Conservation (phyloP, 2,329 filamentous ascomycete genomes). For the Nannizzia gypsea region DNA sequence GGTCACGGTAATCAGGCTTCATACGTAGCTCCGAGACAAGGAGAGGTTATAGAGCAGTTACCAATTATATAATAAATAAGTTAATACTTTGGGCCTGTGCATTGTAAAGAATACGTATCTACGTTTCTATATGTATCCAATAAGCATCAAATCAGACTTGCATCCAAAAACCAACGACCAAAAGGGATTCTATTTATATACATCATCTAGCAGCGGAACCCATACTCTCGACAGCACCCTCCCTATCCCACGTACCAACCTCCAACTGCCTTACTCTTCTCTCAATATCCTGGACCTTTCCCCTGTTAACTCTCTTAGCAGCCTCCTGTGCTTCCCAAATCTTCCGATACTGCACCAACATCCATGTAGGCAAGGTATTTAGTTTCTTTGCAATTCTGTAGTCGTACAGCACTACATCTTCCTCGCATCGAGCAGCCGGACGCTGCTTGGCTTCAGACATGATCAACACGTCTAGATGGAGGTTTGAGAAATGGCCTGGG, state of each 20-base stretch:
- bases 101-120: not conserved
- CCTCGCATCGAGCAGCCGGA: conserved; percentile 59
- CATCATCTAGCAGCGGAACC: conserved; percentile 31
- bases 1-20: not conserved
- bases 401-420: conserved; percentile 73
- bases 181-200: not conserved
- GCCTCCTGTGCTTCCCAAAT: conserved; percentile 52
- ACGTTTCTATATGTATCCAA: no score
- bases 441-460: conserved; percentile 64
- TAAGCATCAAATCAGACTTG: not conserved
- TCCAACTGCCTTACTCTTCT: conserved; percentile 53
- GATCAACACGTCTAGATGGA: conserved; percentile 48
- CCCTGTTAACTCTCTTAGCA: conserved; percentile 42
- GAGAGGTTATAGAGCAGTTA: conserved; percentile 2
- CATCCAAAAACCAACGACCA: not conserved
- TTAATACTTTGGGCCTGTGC: not conserved
- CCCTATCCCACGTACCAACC: conserved; percentile 59
- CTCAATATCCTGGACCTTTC: conserved; percentile 46
- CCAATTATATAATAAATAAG: conserved; percentile 6
- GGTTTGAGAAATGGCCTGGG: conserved; percentile 22
- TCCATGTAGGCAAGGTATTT: conserved; percentile 44
- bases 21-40: conserved; percentile 1
- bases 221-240: conserved; percentile 59
- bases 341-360: conserved; percentile 48
- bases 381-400: conserved; percentile 49